Evolutionary conservation across 768 basidiomycete species (phyloP), one percentile per base, ranked within the genome.

Genomic region (Lentinula detonsa): DNA sequence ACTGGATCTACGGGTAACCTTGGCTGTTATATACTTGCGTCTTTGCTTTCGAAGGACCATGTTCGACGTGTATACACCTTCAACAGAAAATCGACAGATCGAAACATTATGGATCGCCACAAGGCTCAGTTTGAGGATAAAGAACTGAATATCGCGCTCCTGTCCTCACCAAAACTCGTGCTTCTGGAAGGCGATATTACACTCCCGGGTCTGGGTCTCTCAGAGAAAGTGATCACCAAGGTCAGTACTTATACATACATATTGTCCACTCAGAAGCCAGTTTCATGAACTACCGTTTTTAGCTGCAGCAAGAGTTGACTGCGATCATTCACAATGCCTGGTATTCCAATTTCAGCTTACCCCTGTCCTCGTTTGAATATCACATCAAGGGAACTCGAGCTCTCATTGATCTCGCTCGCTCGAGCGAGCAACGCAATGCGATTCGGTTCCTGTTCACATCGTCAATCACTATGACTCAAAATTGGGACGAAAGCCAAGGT

Each of bases 281-380:
- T 10, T 50, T 34, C 15, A 15, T 42, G 35, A 21, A 67, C 16
- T 1, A n/a, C 7, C 13, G 28, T 37, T 15, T 35, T 4, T 18
- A 37, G 65, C 46, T 48, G 9, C 46, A 33, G 23, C 64, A 63
- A 35, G 64, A 64, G 7, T 60, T 67, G 5, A 72, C 67, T 4
- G 37, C 62, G 13, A 67, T 75, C 62, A 66, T 74, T 2, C 69
- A 73, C 42, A 71, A 68, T 42, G 76, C 78, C 5, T 80, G 79
- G 80, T 69, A 71, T 0, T 70, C 81, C 50, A 77, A 81, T 66
- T 79, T 81, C 63, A 74, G 74, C 42, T 67, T 76, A 0, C 67
- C 69, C 18, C 63, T 78, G 42, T 68, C 70, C 5, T 77, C 77
- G 5, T 80, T 79, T 51, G 75, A 78, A 53, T 60, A 70, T 5